phyloP scores from a whole-genome alignment of 352 stramenopile species.

The Pythium apleroticum region DNA sequence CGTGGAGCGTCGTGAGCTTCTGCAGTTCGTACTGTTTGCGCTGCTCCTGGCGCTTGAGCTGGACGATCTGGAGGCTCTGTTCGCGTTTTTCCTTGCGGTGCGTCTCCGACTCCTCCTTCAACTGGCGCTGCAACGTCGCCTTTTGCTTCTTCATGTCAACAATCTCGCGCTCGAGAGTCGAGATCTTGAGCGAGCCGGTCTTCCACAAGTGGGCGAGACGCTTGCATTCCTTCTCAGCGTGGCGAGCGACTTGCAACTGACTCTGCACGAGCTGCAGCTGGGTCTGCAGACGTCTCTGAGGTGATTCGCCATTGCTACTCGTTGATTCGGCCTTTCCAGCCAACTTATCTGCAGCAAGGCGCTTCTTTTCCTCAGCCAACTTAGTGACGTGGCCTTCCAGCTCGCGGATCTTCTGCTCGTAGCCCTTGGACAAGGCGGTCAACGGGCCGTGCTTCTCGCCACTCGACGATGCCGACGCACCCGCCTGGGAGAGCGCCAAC shows the following conservation, averaged over 20 bases:
- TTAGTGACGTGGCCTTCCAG: conserved; percentile 33
- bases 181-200: conserved; percentile 46
- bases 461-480: not conserved
- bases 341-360: conserved; percentile 24
- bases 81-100: conserved; percentile 49
- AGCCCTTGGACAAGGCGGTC: conserved; percentile 34
- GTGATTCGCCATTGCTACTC: not conserved
- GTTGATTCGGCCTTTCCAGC: conserved; percentile 8
- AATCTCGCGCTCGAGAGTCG: conserved; percentile 46
- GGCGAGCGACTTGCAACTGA: conserved; percentile 37
- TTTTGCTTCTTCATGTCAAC: conserved; percentile 52
- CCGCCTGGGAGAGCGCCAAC: conserved; percentile 19
- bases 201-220: conserved; percentile 34
- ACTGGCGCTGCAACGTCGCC: conserved; percentile 35
- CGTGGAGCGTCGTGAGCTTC: conserved; percentile 38
- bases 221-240: conserved; percentile 42
- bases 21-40: conserved; percentile 57
- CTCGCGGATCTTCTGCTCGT: conserved; percentile 42
- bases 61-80: conserved; percentile 45
- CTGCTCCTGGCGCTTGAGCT: conserved; percentile 60
- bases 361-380: conserved; percentile 34
- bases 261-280: conserved; percentile 32
- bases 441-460: conserved; percentile 28
- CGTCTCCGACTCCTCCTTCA: conserved; percentile 38
- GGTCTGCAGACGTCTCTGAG: conserved; percentile 18